phyloP scores from a whole-genome alignment of 208 protist species.

The Acanthamoeba royreba region DNA sequence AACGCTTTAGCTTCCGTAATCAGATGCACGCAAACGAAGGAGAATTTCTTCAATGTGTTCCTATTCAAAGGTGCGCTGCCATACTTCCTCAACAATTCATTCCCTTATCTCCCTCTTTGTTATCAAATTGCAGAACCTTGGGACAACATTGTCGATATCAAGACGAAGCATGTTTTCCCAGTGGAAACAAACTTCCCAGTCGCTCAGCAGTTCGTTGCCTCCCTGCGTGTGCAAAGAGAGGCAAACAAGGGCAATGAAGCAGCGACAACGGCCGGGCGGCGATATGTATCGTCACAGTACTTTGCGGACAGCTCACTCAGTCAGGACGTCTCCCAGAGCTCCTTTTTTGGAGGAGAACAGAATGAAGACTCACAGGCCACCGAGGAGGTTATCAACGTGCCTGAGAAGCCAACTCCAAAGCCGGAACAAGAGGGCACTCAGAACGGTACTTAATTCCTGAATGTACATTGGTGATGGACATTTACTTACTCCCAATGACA shows the following conservation, averaged over 20 bases:
- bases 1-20: conserved; percentile 80
- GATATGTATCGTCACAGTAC: conserved; percentile 75
- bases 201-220: conserved; percentile 40
- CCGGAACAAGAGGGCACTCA: background rate
- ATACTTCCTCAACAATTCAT: background rate
- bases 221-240: background rate
- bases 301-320: conserved; percentile 67
- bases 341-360: background rate
- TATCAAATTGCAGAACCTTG: conserved; percentile 71
- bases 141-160: conserved; percentile 79
- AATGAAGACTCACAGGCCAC: background rate
- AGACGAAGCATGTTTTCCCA: background rate
- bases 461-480: background rate
- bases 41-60: conserved; percentile 83
- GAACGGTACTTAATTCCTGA: background rate
- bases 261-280: background rate
- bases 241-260: background rate
- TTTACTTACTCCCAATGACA: background rate
- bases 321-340: conserved; percentile 52
- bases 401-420: background rate
- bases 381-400: background rate
- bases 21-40: conserved; percentile 82
- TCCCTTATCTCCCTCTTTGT: background rate
- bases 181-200: conserved; percentile 80
- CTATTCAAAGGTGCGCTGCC: conserved; percentile 80